Evolutionary conservation across 1,139 yeast genomes (phyloP).

Genomic region (Suhomyces panamericanus): DNA sequence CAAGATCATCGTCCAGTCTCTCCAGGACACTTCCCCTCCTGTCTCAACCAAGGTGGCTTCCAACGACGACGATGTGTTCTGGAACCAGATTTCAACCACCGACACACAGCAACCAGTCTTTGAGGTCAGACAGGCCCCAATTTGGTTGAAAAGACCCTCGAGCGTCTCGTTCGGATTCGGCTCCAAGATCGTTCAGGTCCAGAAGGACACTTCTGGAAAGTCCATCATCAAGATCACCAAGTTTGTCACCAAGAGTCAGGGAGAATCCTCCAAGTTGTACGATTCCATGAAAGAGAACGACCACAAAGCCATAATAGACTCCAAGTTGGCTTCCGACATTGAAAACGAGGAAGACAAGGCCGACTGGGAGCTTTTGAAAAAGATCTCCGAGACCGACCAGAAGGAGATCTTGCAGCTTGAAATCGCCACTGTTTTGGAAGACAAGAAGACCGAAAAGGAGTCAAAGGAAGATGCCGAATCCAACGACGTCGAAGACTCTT

Average conservation of each 20-base stretch:
- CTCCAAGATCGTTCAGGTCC: conserved; percentile 72
- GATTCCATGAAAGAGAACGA: conserved; percentile 60
- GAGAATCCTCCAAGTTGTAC: conserved; percentile 49
- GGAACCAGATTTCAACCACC: conserved; percentile 75
- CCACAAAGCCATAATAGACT: conserved; percentile 54
- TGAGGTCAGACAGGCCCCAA: conserved; percentile 76
- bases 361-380: conserved; percentile 77
- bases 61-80: conserved; percentile 68
- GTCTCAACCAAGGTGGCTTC: conserved; percentile 45
- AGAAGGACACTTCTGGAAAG: conserved; percentile 40
- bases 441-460: conserved; percentile 21
- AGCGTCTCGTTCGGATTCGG: conserved; percentile 91
- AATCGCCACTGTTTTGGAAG: conserved; percentile 19
- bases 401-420: conserved; percentile 33
- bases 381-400: conserved; percentile 55
- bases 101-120: conserved; percentile 76
- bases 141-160: conserved; percentile 79
- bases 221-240: conserved; percentile 53
- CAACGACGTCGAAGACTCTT: conserved; percentile 31
- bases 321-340: conserved; percentile 43
- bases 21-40: conserved; percentile 74
- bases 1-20: conserved; percentile 75
- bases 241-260: conserved; percentile 42
- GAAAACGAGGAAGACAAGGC: conserved; percentile 49
- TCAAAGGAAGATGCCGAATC: conserved; percentile 17